Conservation (phyloP, 2,329 filamentous ascomycete species). For the Cladosporium velox region DNA sequence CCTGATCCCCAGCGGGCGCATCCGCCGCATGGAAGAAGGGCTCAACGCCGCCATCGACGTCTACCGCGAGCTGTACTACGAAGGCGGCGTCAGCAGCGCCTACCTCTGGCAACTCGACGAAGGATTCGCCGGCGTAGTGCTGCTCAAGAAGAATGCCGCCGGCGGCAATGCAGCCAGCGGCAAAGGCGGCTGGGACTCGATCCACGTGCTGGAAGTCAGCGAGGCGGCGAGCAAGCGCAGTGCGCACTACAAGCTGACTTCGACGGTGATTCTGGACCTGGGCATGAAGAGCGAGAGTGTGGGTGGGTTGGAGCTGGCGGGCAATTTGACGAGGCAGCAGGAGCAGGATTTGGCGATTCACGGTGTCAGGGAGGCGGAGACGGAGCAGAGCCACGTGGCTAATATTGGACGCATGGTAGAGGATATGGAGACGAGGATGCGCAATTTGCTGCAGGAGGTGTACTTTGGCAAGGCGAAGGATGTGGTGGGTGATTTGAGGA, state of each 20-base stretch:
- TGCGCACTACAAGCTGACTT: conserved; percentile 96
- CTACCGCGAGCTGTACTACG: conserved; percentile 94
- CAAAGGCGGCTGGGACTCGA: conserved; percentile 81
- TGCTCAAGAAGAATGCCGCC: conserved; percentile 86
- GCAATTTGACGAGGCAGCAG: conserved; percentile 97
- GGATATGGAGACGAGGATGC: conserved; percentile 99
- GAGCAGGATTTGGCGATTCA: conserved; percentile 82
- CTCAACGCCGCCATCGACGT: conserved; percentile 97
- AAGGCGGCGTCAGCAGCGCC: conserved; percentile 91
- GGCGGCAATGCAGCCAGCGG: conserved; percentile 20
- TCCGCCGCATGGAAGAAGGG: conserved; percentile 89
- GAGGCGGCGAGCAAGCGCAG: conserved; percentile 74
- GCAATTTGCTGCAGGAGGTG: conserved; percentile 95
- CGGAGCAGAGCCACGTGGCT: conserved; percentile 88
- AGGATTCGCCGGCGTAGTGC: conserved; percentile 91
- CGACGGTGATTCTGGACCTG: conserved; percentile 90
- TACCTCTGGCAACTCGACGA: conserved; percentile 99
- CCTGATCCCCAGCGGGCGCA: conserved; percentile 83
- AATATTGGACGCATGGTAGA: conserved; percentile 94
- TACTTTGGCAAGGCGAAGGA: conserved; percentile 99
- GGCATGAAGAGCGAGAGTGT: conserved; percentile 67
- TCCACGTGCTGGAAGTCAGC: conserved; percentile 96
- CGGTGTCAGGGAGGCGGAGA: conserved; percentile 55
- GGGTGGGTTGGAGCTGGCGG: conserved; percentile 86
- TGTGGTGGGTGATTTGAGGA: conserved; percentile 91